Evolutionary conservation across 2,329 filamentous ascomycete genomes (phyloP), one percentile per base, ranked within the genome.

Genomic region (Mycocentrospora acerina): DNA sequence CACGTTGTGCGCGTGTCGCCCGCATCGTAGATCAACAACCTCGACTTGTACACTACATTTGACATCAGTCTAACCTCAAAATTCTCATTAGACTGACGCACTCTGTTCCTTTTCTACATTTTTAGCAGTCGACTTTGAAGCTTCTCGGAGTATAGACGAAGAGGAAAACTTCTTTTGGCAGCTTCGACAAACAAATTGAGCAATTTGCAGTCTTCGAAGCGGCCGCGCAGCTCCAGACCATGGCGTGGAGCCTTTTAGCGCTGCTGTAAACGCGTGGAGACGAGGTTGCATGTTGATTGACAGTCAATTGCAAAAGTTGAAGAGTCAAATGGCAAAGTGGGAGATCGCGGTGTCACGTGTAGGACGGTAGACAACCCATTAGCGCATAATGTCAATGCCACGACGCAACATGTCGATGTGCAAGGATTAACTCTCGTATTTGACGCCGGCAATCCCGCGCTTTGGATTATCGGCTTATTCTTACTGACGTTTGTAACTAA

Each of bases 21-120:
- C 7, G 66, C 63, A 48, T 67, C 55, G 37, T 69, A 69, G 17
- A 69, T 67, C 29, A 62, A 37, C 6, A 69, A 45, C 11, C 46
- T 39, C 37, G 53, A 44, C 32, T 50, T 32, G 53, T 60, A 55
- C 58, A 62, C 47, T 54, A 46, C 45, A 18, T 1, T 4, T 7
- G 3, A 15, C 11, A 16, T 48, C 30, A 47, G 39, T 16, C 11
- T n/a, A 40, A 27, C 8, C 27, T 22, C 19, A 22, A 5, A 22
- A 6, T 22, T 9, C 9, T 27, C 13, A 27, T 7, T 5, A 5
- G n/a, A 16, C 1, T n/a, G 9, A 32, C 51, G 24, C 42, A 64
- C 61, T 54, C 27, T 51, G 46, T 4, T 56, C 48, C 35, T 57
- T 57, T 13, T 53, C 48, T 3, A 34, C 35, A 16, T 53, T 44